Evolutionary conservation across 2,329 filamentous ascomycete genomes (phyloP), one percentile per base, ranked within the genome.

Genomic region (Pseudocercospora crystallina): DNA sequence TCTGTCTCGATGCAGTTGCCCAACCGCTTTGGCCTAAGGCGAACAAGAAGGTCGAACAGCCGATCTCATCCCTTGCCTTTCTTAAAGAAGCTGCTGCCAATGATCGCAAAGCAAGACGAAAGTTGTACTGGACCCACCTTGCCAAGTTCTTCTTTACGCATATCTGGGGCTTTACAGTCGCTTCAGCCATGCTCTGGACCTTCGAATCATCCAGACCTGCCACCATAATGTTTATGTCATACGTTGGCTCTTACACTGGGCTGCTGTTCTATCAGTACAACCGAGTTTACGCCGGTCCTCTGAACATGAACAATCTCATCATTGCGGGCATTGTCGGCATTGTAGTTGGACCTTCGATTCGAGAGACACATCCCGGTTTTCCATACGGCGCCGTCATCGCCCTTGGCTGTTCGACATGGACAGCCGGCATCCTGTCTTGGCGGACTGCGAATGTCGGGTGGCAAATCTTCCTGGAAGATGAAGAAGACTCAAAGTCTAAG

Each of bases 241-340:
- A 80, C 39, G 69, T 78, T 10, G 62, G 71, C 12, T 70, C 76
- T 7, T 80, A 80, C 56, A 78, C 74, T 15, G 79, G 79, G 3
- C 62, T 81, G 30, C 68, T 81, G 7, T 76, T 76, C 62, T 81
- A 80, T 51, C 78, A 78, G 60, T 78, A 77, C 63, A 77, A 77
- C 46, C 41, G 54, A n/a, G 53, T 59, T 5, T 61, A 75, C 59
- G 73, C 74, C 7, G 78, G 77, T 0, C 72, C 75, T 1, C 69
- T 75, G 47, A 73, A 74, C 1, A 65, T 79, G 37, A 74, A 74
- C 56, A 74, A 76, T 5, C 69, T 81, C 5, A 57, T 78, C 5
- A 57, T 69, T n/a, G 76, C 76, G 10, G 68, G 73, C 3, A 44
- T 71, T 13, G 45, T 79, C 12, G 79, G 78, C 5, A 63, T 81